Percentiles rank a stretch among this genome's conserved stretches.
phyloP scores from a whole-genome alignment of 2,329 filamentous ascomycete species.

The Aspergillus viridinutans region DNA sequence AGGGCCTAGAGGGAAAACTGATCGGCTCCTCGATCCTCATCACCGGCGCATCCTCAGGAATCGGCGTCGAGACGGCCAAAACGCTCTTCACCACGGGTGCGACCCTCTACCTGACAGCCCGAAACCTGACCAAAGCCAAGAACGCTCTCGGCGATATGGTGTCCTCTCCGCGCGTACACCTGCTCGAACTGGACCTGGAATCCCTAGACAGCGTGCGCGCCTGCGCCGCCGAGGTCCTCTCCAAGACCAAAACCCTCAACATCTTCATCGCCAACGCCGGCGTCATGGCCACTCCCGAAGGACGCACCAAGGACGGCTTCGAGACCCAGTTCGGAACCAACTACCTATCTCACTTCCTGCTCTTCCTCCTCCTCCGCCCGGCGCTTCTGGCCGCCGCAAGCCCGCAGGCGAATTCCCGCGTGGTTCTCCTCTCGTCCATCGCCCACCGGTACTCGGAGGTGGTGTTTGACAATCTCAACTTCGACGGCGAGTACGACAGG shows the following conservation, averaged over 20 bases:
- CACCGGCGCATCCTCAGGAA: conserved; percentile 28
- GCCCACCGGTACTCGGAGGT: conserved; percentile 38
- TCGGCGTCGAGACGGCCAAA: conserved; percentile 44
- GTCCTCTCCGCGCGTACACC: conserved; percentile 10
- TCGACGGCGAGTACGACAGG: conserved; percentile 33
- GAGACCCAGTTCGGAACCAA: conserved; percentile 53
- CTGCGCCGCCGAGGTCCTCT: conserved; percentile 7
- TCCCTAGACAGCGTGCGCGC: conserved; percentile 4
- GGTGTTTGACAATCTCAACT: conserved; percentile 38
- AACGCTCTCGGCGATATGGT: conserved; percentile 19
- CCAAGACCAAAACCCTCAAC: conserved; percentile 9
- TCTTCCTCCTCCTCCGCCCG: conserved; percentile 48
- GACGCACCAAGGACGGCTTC: conserved; percentile 37
- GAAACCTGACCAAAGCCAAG: conserved; percentile 33
- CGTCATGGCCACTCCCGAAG: conserved; percentile 36
- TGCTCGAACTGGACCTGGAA: conserved; percentile 16
- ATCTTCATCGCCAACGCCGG: conserved; percentile 43
- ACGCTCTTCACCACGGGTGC: conserved; percentile 39
- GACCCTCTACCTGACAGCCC: conserved; percentile 33
- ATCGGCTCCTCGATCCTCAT: conserved; percentile 11
- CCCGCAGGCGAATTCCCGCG: conserved; percentile 40
- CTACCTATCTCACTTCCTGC: conserved; percentile 51
- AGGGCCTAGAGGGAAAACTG: conserved; percentile 15
- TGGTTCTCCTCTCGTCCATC: conserved; percentile 45
- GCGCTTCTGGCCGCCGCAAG: conserved; percentile 6